Evolutionary conservation across 305 asterid species (phyloP).

Genomic region (Petunia hybrid): DNA sequence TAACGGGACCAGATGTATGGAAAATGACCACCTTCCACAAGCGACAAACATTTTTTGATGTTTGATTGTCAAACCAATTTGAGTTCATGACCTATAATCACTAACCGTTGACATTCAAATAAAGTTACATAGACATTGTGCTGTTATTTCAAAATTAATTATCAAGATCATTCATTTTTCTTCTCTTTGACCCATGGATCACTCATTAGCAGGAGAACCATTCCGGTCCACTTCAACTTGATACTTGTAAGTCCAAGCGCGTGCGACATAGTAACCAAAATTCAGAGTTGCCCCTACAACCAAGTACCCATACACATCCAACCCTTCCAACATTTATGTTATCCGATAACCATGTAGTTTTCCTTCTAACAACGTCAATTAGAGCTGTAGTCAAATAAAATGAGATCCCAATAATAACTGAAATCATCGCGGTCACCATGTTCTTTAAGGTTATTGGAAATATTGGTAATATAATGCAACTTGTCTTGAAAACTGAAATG

Average conservation of each 20-base stretch:
- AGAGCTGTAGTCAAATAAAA: constrained; percentile 48
- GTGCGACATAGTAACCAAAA: constrained; percentile 51
- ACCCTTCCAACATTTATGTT: constrained; percentile 52
- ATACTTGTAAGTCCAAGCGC: constrained; percentile 43
- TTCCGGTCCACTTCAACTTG: not conserved
- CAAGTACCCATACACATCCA: constrained; percentile 60
- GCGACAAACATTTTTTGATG: too few relatives aligned
- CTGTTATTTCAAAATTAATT: too few relatives aligned
- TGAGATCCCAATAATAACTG: constrained; percentile 44
- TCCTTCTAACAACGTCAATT: constrained; percentile 42
- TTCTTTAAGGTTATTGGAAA: constrained; percentile 56
- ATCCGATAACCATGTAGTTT: constrained; percentile 56
- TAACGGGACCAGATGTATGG: too few relatives aligned
- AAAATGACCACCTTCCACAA: too few relatives aligned
- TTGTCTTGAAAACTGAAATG: constrained; percentile 42
- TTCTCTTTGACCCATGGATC: not conserved
- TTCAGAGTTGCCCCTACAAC: constrained; percentile 44
- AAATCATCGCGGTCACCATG: constrained; percentile 52
- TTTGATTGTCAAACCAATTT: too few relatives aligned
- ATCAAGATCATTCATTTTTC: too few relatives aligned
- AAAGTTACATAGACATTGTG: too few relatives aligned
- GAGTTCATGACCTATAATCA: too few relatives aligned
- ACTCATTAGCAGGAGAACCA: not conserved
- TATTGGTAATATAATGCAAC: constrained; percentile 43
- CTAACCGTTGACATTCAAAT: too few relatives aligned